These are phyloP conservation scores for Curvularia spicifera DNA, from an alignment of 2,329 filamentous ascomycete genomes.

Conservation along the genomic window DNA sequence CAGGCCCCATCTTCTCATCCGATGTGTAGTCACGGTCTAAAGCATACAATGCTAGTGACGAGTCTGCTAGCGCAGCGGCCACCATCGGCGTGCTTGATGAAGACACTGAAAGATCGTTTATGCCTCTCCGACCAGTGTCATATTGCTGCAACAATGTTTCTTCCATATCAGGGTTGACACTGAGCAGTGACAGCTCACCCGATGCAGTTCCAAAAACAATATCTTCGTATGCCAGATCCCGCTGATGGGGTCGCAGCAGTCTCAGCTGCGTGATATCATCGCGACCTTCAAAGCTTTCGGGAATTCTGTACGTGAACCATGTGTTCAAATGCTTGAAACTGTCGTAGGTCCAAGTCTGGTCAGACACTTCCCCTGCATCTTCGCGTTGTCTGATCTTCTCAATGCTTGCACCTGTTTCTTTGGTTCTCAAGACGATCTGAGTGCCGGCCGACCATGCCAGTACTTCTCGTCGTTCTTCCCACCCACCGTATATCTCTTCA, in stretches of 20 bases:
- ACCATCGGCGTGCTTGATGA: conserved; percentile 53
- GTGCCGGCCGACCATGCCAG: conserved; percentile 67
- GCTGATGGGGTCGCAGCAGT: conserved; percentile 56
- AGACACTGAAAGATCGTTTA: conserved; percentile 59
- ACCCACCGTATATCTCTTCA: conserved; percentile 54
- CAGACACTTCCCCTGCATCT: conserved; percentile 15
- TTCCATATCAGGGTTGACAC: conserved; percentile 21
- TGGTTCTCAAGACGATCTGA: conserved; percentile 60
- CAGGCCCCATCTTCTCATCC: conserved; percentile 30
- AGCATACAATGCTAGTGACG: conserved; percentile 55
- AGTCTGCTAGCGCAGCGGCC: conserved; percentile 59
- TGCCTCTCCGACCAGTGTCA: conserved; percentile 52
- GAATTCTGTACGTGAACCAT: conserved; percentile 62
- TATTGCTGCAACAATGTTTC: conserved; percentile 38
- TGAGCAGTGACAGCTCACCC: conserved; percentile 55
- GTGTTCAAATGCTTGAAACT: conserved; percentile 43
- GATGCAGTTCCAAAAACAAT: conserved; percentile 64
- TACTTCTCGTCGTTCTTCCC: conserved; percentile 59
- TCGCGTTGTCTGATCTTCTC: conserved; percentile 32
- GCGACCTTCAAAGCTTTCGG: conserved; percentile 57
- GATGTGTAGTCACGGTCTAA: conserved; percentile 36
- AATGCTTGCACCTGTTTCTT: conserved; percentile 49
- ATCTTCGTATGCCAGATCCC: conserved; percentile 49
- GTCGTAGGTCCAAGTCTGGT: conserved; percentile 38
- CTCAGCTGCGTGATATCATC: conserved; percentile 67